Evolutionary conservation across 805 yeast genomes (phyloP), one percentile per base, ranked within the genome.

Genomic region (Danielia oregonensis): DNA sequence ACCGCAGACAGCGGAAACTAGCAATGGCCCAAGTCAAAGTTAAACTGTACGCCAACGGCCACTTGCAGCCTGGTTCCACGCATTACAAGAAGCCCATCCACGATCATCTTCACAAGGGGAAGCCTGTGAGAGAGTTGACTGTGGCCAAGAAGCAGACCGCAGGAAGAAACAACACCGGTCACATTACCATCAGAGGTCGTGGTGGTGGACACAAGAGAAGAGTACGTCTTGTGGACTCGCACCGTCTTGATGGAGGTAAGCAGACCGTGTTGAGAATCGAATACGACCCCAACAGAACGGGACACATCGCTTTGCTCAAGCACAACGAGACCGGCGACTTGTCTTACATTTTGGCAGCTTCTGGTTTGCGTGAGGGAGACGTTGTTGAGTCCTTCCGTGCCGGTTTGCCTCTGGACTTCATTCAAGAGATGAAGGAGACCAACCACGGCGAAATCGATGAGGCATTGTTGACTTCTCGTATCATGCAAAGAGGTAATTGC

Each of bases 161-260:
- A 35, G 98, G 98, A 45, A 81, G 98, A 67, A 89, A 91, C 60
- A 71, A 83, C 61, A 69, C 83, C 4, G 98, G 98, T 47, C 74
- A 76, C 48, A 86, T 93, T 51, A 87, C 96, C 4, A 83, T 86
- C 30, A 78, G 98, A 57, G 96, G 93, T 60, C 79, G 94, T 60
- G 98, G 97, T 58, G 98, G 98, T 52, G 97, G 97, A 23, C 93
- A 85, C 59, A 86, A 85, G 60, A 81, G 91, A 54, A 78, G 98
- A 61, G 72, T 86, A 25, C 77, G 98, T 51, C 59, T 86, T 22
- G 73, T 93, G 15, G 98, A 93, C 61, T 81, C 80, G 52, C 65
- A 70, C 49, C 76, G 98, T 54, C 51, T 58, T 25, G 72, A 58
- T 3, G 63, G 79, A 1, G 97, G 97, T 17, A 74, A 72, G 28